Percentiles rank a stretch among this genome's conserved stretches.
Conservation (phyloP, 768 basidiomycete genomes). For the Candolleomyces eurysporus region DNA sequence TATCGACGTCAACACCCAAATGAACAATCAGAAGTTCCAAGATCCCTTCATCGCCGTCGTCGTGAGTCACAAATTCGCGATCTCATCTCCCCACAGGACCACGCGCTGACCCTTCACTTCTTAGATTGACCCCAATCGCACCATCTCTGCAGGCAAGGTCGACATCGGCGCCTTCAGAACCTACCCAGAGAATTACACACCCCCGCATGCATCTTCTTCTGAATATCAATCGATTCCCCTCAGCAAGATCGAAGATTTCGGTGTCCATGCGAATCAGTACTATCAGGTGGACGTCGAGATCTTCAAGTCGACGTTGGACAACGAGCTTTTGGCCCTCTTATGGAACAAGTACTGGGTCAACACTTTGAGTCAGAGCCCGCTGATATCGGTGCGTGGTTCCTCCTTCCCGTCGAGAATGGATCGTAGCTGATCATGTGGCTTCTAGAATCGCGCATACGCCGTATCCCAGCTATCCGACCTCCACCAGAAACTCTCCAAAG, state of each 20-base stretch:
- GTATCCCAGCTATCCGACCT: constrained; percentile 89
- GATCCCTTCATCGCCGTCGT: constrained; percentile 98
- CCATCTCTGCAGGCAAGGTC: constrained; percentile 96
- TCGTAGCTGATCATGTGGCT: too few species aligned
- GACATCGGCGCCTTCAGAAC: constrained; percentile 99
- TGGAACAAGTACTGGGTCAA: constrained; percentile 99
- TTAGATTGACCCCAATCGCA: constrained; percentile 97
- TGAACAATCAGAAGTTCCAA: constrained; percentile 91
- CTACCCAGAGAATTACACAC: constrained; percentile 93
- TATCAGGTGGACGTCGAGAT: constrained; percentile 93
- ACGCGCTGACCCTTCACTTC: not conserved
- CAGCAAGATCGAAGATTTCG: constrained; percentile 98
- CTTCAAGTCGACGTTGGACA: constrained; percentile 90
- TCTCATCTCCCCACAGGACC: not conserved
- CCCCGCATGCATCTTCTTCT: constrained; percentile 63
- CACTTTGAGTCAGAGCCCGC: constrained; percentile 88
- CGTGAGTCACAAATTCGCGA: constrained; percentile 43
- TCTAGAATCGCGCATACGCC: constrained; percentile 89
- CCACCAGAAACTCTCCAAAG: constrained; percentile 83
- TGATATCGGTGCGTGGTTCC: constrained; percentile 76
- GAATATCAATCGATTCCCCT: constrained; percentile 97
- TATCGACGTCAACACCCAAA: constrained; percentile 96
- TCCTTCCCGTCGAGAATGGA: not conserved
- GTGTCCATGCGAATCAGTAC: constrained; percentile 96
- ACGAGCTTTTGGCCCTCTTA: constrained; percentile 80